phyloP scores from a whole-genome alignment of 108 stramenopile genomes.

The Discostella pseudostelligera region DNA sequence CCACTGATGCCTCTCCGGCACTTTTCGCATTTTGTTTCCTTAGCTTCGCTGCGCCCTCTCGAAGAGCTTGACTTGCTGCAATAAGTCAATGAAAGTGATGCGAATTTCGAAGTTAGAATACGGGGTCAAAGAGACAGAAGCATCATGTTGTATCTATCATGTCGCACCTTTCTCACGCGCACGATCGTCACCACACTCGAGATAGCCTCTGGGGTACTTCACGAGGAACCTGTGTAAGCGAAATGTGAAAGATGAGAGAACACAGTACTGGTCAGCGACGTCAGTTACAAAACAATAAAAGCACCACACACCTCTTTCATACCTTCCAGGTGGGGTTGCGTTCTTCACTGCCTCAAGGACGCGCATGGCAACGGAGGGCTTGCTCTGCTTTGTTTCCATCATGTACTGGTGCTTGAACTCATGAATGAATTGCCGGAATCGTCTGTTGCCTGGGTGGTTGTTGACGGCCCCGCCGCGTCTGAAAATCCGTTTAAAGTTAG shows the following conservation, averaged over 20 bases:
- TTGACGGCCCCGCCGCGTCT: constrained; percentile 40
- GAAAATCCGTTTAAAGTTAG: background rate
- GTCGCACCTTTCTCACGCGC: constrained; percentile 33
- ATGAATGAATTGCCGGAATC: constrained; percentile 40
- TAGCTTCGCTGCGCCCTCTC: constrained; percentile 49
- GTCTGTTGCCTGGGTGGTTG: constrained; percentile 42
- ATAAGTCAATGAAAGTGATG: background rate
- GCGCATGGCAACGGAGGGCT: constrained; percentile 30
- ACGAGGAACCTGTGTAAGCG: constrained; percentile 23
- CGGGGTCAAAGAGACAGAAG: background rate
- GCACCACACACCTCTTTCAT: background rate
- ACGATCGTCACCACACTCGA: constrained; percentile 36
- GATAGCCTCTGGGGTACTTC: constrained; percentile 27
- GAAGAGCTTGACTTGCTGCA: constrained; percentile 39
- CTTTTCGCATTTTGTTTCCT: constrained; percentile 14
- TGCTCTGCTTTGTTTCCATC: constrained; percentile 35
- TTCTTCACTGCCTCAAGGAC: constrained; percentile 31
- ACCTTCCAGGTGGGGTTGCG: constrained; percentile 34
- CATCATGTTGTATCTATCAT: background rate
- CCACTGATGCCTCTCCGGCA: constrained; percentile 1
- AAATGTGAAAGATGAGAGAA: too few relatives aligned
- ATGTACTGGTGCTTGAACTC: constrained; percentile 43
- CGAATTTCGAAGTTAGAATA: background rate
- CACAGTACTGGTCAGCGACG: too few relatives aligned
- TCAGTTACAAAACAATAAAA: too few relatives aligned